phyloP scores from a whole-genome alignment of 768 basidiomycete species.

The Ramaria sp. region DNA sequence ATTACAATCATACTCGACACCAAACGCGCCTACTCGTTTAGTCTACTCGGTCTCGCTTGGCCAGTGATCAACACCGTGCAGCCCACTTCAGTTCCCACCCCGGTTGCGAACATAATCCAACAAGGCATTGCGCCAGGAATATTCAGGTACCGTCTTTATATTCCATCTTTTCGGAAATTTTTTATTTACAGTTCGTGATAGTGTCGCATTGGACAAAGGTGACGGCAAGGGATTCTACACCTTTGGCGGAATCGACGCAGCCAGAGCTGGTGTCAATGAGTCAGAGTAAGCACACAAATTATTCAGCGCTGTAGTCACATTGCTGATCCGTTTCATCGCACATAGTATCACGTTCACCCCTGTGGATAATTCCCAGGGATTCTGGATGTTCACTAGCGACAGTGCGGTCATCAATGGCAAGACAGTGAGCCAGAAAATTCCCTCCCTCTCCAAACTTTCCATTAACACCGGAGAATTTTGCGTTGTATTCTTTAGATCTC shows the following conservation, averaged over 20 bases:
- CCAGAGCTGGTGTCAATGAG: conserved; percentile 11
- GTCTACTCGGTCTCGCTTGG: conserved; percentile 28
- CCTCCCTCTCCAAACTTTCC: not conserved
- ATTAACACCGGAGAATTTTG: not conserved
- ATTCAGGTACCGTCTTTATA: conserved; percentile 4
- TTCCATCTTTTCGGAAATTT: not conserved
- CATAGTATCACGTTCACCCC: conserved; percentile 2
- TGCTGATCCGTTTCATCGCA: not conserved
- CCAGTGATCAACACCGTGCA: conserved; percentile 27
- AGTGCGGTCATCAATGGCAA: conserved; percentile 18
- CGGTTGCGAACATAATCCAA: conserved; percentile 29
- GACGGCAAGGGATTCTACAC: conserved; percentile 29
- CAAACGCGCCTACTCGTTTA: too few species aligned
- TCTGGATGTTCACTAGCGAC: conserved; percentile 27
- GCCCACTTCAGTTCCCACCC: conserved; percentile 25
- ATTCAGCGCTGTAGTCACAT: not conserved
- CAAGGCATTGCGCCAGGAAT: conserved; percentile 16
- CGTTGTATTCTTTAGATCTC: conserved; percentile 1
- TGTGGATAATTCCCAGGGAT: conserved; percentile 23
- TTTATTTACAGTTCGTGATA: conserved; percentile 1
- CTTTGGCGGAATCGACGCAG: conserved; percentile 26
- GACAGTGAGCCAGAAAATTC: conserved; percentile 11
- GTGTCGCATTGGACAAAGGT: conserved; percentile 25
- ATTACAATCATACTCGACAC: too few species aligned
- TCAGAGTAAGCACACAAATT: not conserved